Base-by-base conservation (phyloP, 148 eudicot species). In the Persicaria tinctoria region DNA sequence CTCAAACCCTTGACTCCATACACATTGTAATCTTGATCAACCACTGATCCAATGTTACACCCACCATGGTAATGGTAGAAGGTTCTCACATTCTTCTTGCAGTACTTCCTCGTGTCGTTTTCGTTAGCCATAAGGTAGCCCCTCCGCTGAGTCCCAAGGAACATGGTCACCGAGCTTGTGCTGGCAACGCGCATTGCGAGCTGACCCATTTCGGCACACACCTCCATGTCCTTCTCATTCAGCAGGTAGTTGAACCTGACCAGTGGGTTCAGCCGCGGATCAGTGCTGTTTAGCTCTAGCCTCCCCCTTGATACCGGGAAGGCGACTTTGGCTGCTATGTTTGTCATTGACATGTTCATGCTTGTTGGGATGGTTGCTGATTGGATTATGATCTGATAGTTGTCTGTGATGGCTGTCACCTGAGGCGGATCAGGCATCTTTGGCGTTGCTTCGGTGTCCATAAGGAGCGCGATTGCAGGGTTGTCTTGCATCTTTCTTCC, bases 51-150 rank as follows among this genome's bases (percentile, higher is more conserved):
- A 48, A 85, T 72, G n/a, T 44, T 56, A 69, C 87, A 85, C 9
- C 87, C 87, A 0, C 87, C 87, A 76, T 85, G 87, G 46, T 78
- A 85, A 74, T 85, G 87, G 14, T 85, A 85, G 41, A 82, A 78
- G 44, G 87, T 82, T 63, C 81, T 74, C 41, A 82, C 87, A 80
- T 85, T 76, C 64, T 76, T 78, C 82, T 74, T 80, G 4, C 87
- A 82, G 71, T 75, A 82, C 48, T 82, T 78, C 49, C 76, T 78
- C n/a, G 75, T 76, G 49, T 80, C 87, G 12, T 76, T 78, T 14
- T 82, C 81, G 8, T 77, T 79, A 8, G 68, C 14, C 71, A 74
- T 74, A 46, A 53, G 53, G 5, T 72, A 73, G 6, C 46, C 20
- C 1, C 51, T 74, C 0, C 57, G 74, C 44, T 72, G 79, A 12